phyloP scores from a whole-genome alignment of 768 basidiomycete species.

The Hortiboletus campestris region DNA sequence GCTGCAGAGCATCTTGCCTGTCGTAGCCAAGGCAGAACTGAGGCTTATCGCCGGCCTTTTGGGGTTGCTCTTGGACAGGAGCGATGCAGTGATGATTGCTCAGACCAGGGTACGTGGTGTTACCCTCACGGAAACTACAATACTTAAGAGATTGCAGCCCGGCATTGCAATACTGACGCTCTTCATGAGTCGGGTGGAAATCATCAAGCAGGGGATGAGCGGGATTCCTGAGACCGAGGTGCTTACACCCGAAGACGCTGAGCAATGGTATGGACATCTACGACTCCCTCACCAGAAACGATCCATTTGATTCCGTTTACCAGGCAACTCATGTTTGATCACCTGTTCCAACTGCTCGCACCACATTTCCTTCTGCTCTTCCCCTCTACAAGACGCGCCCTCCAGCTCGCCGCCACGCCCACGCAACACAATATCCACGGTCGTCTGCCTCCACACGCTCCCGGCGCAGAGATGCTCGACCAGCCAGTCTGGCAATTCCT shows the following conservation, averaged over 20 bases:
- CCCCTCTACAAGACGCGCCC: constrained; percentile 78
- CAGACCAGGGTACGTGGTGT: constrained; percentile 68
- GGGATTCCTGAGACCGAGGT: constrained; percentile 54
- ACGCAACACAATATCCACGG: constrained; percentile 37
- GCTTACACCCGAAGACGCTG: constrained; percentile 69
- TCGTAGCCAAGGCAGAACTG: constrained; percentile 76
- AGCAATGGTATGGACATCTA: constrained; percentile 64
- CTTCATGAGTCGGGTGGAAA: constrained; percentile 89
- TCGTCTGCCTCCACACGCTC: constrained; percentile 65
- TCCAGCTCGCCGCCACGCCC: constrained; percentile 38
- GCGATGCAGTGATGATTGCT: constrained; percentile 68
- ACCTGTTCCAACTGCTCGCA: constrained; percentile 76
- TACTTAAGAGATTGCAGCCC: constrained; percentile 52
- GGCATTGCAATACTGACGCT: constrained; percentile 89
- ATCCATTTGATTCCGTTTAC: constrained; percentile 9
- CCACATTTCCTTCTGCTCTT: constrained; percentile 80
- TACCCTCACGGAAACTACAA: background rate
- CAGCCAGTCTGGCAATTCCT: constrained; percentile 96
- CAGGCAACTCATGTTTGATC: constrained; percentile 88
- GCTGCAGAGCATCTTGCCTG: constrained; percentile 80
- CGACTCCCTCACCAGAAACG: background rate
- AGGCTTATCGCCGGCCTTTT: constrained; percentile 85
- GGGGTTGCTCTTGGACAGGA: constrained; percentile 77
- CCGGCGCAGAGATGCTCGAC: constrained; percentile 61
- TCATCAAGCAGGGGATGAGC: constrained; percentile 73